Conservation (phyloP, 768 basidiomycete species). For the Lactarius sanguifluus region DNA sequence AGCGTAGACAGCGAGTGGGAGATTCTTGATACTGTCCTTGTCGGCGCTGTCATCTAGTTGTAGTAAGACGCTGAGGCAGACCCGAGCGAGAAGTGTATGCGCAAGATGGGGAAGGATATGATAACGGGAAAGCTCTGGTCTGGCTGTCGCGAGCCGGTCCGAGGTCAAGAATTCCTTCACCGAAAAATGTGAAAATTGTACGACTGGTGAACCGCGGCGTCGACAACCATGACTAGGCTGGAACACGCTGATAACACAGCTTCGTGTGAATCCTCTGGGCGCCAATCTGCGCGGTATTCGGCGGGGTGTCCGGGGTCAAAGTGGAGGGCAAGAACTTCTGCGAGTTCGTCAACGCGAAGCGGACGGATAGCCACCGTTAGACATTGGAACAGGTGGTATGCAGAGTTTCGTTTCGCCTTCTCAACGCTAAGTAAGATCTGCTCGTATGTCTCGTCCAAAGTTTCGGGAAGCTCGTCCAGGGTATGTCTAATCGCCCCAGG, state of each 20-base stretch:
- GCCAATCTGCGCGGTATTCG: conserved; percentile 1
- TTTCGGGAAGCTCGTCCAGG: background rate
- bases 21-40: background rate
- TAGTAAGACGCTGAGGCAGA: background rate
- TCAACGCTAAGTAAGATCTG: background rate
- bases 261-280: conserved; percentile 3
- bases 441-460: background rate
- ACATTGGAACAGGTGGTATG: background rate
- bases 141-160: background rate
- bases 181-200: background rate
- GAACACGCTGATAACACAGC: background rate
- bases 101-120: background rate
- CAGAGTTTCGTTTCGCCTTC: background rate
- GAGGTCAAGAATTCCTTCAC: conserved; percentile 1
- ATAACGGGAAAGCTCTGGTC: background rate
- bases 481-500: background rate
- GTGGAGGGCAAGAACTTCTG: background rate
- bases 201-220: background rate
- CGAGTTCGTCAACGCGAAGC: conserved; percentile 1
- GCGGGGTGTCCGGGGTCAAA: background rate
- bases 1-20: background rate
- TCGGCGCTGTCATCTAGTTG: background rate
- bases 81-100: background rate
- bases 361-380: background rate
- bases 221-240: background rate